These are phyloP conservation scores for Schizopora paradoxa DNA, from an alignment of 1,284 basidiomycete genomes.

Conservation along the genomic window DNA sequence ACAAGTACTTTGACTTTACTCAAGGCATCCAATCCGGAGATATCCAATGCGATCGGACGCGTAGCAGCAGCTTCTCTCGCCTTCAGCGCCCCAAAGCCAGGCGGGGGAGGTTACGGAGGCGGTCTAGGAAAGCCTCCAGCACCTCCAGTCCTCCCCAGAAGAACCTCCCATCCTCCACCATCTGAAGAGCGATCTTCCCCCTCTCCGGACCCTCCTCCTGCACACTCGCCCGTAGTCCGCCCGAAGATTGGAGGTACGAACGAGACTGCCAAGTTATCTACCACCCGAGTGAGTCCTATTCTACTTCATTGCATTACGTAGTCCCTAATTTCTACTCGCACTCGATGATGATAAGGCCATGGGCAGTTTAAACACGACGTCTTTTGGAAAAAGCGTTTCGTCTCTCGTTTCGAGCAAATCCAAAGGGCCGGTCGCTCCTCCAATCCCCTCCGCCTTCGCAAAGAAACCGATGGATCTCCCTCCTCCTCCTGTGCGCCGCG, in stretches of 20 bases:
- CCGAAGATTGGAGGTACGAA: slow-evolving; percentile 13
- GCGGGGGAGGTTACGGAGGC: too few relatives aligned
- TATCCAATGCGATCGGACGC: slow-evolving; percentile 37
- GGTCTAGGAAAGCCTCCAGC: slow-evolving; percentile 20
- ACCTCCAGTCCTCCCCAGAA: slow-evolving; percentile 38
- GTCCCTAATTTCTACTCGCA: too few relatives aligned
- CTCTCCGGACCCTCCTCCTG: slow-evolving; percentile 28
- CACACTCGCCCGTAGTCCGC: slow-evolving; percentile 37
- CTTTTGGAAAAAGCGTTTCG: slow-evolving; percentile 43
- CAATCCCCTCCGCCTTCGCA: slow-evolving; percentile 44
- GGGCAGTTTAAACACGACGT: slow-evolving; percentile 53
- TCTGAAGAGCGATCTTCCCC: slow-evolving; percentile 32
- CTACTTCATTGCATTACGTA: too few relatives aligned
- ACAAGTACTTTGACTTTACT: slow-evolving; percentile 1
- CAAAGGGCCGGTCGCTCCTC: slow-evolving; percentile 32
- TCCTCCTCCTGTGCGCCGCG: slow-evolving; percentile 48
- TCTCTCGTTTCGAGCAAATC: slow-evolving; percentile 44
- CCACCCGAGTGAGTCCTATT: too few relatives aligned
- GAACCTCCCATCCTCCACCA: slow-evolving; percentile 31
- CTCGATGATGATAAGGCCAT: too few relatives aligned
- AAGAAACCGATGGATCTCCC: slow-evolving; percentile 41
- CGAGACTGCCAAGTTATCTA: too few relatives aligned
- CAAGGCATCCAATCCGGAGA: slow-evolving; percentile 34
- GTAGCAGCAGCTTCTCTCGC: slow-evolving; percentile 47
- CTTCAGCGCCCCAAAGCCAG: too few relatives aligned